These are phyloP conservation scores for Kwoniella shivajii DNA, from an alignment of 1,284 basidiomycete genomes.

Conservation along the genomic window DNA sequence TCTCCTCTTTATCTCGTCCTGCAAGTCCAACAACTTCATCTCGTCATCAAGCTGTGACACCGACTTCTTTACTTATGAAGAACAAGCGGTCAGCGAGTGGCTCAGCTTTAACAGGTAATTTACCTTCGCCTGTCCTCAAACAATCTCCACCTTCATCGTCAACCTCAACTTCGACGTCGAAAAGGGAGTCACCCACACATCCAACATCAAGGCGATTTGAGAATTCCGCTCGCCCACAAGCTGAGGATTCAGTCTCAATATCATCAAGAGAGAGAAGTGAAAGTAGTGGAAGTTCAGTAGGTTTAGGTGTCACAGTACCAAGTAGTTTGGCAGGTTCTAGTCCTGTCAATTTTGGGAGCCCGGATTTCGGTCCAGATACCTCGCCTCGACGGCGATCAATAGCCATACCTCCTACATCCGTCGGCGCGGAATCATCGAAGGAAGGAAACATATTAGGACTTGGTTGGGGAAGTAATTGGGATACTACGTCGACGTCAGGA, in stretches of 20 bases:
- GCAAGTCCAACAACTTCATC: constrained; percentile 29
- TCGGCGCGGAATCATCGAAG: constrained; percentile 23
- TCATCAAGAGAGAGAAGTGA: constrained; percentile 24
- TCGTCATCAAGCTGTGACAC: constrained; percentile 24
- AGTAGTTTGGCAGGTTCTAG: constrained; percentile 24
- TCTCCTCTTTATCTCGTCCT: constrained; percentile 32
- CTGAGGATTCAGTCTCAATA: constrained; percentile 4
- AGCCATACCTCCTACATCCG: constrained; percentile 9
- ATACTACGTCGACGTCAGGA: constrained; percentile 20
- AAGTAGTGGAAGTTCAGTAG: constrained; percentile 24
- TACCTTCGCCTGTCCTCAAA: constrained; percentile 11
- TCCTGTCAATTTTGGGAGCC: constrained; percentile 42
- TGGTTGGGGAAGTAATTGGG: constrained; percentile 37
- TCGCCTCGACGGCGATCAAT: constrained; percentile 21
- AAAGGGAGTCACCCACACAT: constrained; percentile 27
- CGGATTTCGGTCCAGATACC: constrained; percentile 31
- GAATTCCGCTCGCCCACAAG: constrained; percentile 4
- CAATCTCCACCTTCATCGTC: constrained; percentile 30
- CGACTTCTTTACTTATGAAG: constrained; percentile 36
- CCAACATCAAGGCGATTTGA: constrained; percentile 18
- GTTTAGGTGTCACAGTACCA: constrained; percentile 7
- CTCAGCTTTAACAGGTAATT: constrained; percentile 18
- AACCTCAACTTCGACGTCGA: constrained; percentile 19
- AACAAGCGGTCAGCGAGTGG: constrained; percentile 37
- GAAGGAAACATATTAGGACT: constrained; percentile 41